Conservation (phyloP, 78 protist species). For the Trichosphaerium sp. region DNA sequence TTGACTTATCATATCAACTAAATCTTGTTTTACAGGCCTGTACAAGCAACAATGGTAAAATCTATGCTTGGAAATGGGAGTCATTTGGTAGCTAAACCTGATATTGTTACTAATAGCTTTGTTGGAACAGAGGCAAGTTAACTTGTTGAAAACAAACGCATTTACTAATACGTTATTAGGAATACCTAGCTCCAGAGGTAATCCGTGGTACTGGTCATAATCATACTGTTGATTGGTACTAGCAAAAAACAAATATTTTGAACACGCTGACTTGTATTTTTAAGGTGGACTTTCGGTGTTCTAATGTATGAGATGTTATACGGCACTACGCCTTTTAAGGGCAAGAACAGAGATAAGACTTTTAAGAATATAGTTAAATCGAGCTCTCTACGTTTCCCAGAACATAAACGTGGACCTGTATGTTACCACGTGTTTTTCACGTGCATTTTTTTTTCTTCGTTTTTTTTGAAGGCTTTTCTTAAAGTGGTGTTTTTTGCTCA, state of each 20-base stretch:
- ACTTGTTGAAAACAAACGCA: no score
- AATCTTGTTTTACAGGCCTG: background rate
- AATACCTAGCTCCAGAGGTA: constrained; percentile 68
- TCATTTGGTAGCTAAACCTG: background rate
- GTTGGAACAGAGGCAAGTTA: constrained; percentile 60
- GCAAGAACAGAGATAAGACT: background rate
- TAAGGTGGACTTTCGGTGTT: constrained; percentile 89
- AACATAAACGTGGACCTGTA: constrained; percentile 23
- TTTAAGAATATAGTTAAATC: background rate
- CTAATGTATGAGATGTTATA: constrained; percentile 70
- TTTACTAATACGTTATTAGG: background rate
- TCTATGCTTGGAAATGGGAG: background rate
- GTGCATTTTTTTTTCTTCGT: no score
- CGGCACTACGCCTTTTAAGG: constrained; percentile 49
- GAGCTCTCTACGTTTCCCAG: background rate
- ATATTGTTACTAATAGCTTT: constrained; percentile 34
- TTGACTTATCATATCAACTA: background rate
- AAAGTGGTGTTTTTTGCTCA: no score
- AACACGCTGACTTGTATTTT: no score
- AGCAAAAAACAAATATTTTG: no score
- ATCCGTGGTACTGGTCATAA: constrained; percentile 13
- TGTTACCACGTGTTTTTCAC: constrained; percentile 15
- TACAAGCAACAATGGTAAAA: no score
- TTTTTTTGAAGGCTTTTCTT: no score
- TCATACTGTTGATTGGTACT: background rate